Evolutionary conservation across 768 basidiomycete genomes (phyloP), one percentile per base, ranked within the genome.

Genomic region (Auriscalpium orientale): DNA sequence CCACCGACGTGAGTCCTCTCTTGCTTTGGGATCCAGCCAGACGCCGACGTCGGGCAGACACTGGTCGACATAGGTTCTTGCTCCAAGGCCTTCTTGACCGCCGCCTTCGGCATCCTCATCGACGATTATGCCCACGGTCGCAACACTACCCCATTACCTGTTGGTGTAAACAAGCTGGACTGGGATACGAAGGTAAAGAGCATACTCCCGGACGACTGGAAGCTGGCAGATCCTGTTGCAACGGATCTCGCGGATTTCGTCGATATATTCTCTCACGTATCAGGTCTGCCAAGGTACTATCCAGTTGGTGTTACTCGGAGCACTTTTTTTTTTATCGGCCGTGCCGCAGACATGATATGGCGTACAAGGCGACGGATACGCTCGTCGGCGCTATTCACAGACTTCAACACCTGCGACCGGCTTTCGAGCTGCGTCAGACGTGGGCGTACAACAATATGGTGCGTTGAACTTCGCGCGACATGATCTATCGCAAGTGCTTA

Each of bases 371-470:
- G 28, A 40, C 22, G 20, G 18, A 40, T 36, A 44, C 28, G 7
- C 28, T 11, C 9, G 8, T 33, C 8, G 13, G 1, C 9, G 13
- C 48, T 20, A 2, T 51, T 1, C 54, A 72, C 13, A 34, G 20
- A 20, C 63, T 68, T 18, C 43, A 75, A 49, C 66, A 74, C 51
- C 61, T 74, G 8, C 62, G 60, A 6, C 73, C 73, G 0, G 63
- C 70, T 0, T 68, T 64, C 40, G 76, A 73, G 58, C 64, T 75
- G 9, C 69, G 76, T n/a, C 64, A 76, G 53, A 63, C 61, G 36
- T 76, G 66, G 60, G 63, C 65, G 2, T 77, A 78, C 58, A 75
- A 68, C 56, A 76, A 76, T 49, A 65, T 69, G 49, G 77, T 70
- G 46, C 5, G 59, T 51, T 9, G 2, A 2, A 38, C n/a, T 12